Evolutionary conservation across 768 basidiomycete species (phyloP).

Genomic region (Kwoniella botswanensis): DNA sequence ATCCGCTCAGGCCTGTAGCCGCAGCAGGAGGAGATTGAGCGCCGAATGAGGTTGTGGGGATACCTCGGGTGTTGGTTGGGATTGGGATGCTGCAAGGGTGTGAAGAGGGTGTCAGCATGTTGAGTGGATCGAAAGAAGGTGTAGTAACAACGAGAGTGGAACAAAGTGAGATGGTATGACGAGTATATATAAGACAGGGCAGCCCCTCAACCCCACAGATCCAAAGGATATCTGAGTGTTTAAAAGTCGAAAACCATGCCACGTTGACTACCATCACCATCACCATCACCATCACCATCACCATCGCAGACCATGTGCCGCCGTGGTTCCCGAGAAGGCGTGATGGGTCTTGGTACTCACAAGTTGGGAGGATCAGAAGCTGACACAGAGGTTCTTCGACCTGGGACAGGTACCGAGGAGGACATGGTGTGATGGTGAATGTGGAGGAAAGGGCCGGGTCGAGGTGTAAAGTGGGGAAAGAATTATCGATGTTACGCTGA

Average conservation of each 20-base stretch:
- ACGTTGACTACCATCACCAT: not conserved
- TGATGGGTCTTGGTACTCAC: constrained; percentile 36
- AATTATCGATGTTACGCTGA: not conserved
- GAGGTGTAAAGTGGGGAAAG: not conserved
- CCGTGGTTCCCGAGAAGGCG: not conserved
- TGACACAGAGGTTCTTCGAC: constrained; percentile 54
- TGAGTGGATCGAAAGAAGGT: not conserved
- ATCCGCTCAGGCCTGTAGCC: constrained; percentile 34
- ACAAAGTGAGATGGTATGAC: not conserved
- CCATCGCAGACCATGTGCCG: not conserved
- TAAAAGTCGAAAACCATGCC: not conserved
- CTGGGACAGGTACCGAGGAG: constrained; percentile 26
- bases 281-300: not conserved
- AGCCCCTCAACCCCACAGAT: constrained; percentile 1
- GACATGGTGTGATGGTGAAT: constrained; percentile 30
- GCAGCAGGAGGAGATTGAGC: constrained; percentile 33
- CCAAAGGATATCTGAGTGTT: not conserved
- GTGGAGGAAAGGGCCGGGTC: not conserved
- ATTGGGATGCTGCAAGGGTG: constrained; percentile 54
- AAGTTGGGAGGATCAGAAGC: constrained; percentile 56
- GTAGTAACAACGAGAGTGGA: not conserved
- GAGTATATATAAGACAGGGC: not conserved
- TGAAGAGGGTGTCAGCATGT: constrained; percentile 4
- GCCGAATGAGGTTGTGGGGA: constrained; percentile 50
- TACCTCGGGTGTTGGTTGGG: constrained; percentile 53